Evolutionary conservation across 2,329 filamentous ascomycete species (phyloP).

Genomic region (Pezicula neosporulosa): DNA sequence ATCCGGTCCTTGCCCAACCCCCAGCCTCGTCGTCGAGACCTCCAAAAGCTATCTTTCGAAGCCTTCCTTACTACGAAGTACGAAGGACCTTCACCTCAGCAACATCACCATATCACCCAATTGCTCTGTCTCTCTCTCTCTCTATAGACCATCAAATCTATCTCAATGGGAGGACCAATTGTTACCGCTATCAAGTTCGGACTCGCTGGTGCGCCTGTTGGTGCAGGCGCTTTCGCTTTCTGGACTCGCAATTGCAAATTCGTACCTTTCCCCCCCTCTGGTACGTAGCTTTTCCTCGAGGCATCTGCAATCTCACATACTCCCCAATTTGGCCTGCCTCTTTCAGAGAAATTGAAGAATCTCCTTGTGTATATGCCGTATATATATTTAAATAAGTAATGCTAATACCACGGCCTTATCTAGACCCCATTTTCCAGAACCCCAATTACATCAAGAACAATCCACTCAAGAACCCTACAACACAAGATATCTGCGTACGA

Average conservation of each 20-base stretch:
- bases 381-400: too few relatives aligned
- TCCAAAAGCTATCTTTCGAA: too few relatives aligned
- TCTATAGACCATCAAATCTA: not conserved
- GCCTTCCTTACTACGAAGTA: too few relatives aligned
- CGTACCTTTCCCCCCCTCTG: constrained; percentile 49
- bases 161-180: constrained; percentile 13
- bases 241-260: constrained; percentile 26
- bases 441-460: constrained; percentile 57
- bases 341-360: too few relatives aligned
- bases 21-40: too few relatives aligned
- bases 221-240: constrained; percentile 17
- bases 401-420: too few relatives aligned
- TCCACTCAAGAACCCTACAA: constrained; percentile 56
- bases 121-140: not conserved
- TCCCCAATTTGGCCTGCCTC: too few relatives aligned
- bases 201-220: constrained; percentile 14
- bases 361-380: too few relatives aligned
- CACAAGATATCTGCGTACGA: constrained; percentile 62
- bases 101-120: not conserved
- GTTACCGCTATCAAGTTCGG: constrained; percentile 16
- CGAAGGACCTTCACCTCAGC: not conserved
- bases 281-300: too few relatives aligned
- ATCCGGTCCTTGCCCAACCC: too few relatives aligned
- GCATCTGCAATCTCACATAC: too few relatives aligned
- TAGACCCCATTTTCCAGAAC: constrained; percentile 58